These are phyloP conservation scores for Pseudocercospora crystallina DNA, from an alignment of 2,329 filamentous ascomycete species.

Conservation along the genomic window DNA sequence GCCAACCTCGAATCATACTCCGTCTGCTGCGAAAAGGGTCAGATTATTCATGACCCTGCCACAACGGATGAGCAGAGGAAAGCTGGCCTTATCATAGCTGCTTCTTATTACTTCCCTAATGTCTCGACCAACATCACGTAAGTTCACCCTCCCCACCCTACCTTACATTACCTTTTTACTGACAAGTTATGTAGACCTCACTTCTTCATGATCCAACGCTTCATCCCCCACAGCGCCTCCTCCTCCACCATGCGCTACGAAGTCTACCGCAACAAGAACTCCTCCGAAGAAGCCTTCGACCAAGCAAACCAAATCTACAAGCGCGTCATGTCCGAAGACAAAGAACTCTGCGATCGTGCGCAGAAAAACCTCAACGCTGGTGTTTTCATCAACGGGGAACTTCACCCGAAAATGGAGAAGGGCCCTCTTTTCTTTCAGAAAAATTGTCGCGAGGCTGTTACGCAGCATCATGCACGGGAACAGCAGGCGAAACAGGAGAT, in stretches of 20 bases:
- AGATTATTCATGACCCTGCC: constrained; percentile 51
- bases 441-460: constrained; percentile 49
- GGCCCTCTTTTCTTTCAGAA: constrained; percentile 58
- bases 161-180: not conserved
- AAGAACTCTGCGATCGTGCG: constrained; percentile 59
- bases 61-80: constrained; percentile 52
- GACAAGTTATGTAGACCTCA: constrained; percentile 47
- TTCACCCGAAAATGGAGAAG: constrained; percentile 62
- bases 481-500: constrained; percentile 48
- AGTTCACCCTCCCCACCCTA: constrained; percentile 28
- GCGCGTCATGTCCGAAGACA: constrained; percentile 65
- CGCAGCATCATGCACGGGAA: constrained; percentile 50
- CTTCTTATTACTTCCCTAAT: constrained; percentile 54
- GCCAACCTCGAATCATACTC: constrained; percentile 58
- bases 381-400: constrained; percentile 62
- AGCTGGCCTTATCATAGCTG: constrained; percentile 47
- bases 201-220: constrained; percentile 65
- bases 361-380: constrained; percentile 63
- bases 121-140: constrained; percentile 53
- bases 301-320: constrained; percentile 61
- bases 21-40: constrained; percentile 50
- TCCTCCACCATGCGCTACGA: constrained; percentile 61
- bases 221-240: constrained; percentile 55
- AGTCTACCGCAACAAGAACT: constrained; percentile 61
- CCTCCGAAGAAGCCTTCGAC: constrained; percentile 59